Evolutionary conservation across 768 basidiomycete genomes (phyloP), one percentile per base, ranked within the genome.

Genomic region (Collybiopsis luxurians): DNA sequence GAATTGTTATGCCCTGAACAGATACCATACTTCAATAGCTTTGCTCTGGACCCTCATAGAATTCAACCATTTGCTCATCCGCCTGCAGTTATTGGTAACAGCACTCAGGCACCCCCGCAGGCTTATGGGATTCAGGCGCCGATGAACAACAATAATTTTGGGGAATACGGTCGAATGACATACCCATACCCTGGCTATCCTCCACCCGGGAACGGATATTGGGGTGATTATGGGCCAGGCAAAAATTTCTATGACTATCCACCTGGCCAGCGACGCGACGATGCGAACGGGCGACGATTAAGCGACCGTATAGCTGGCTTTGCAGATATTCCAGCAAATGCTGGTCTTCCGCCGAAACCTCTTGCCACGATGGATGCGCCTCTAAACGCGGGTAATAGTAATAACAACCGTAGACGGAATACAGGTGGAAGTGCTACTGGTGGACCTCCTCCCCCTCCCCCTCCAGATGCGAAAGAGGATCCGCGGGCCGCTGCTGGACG

Each of bases 21-120:
- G 94, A 68, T 95, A 58, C 82, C 90, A 36, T 92, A 89, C 71
- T 95, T 94, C 78, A 98, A 98, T 72, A 94, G 90, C 70, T 99
- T 96, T 70, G 93, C 91, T 28, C 84, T 98, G 57, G 97, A 98
- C 75, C 96, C 97, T 55, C 91, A 95, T 64, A 90, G 87, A 61
- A 89, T 97, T 59, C 89, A 90, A 64, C 90, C 91, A 6, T 89
- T 92, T 71, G 80, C 83, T 23, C 90, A 92, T 67, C 85, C 90
- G 58, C 92, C 91, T 56, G 77, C 82, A 43, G 67, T 77, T 23
- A 73, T 80, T 46, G 87, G 87, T n/a, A 86, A 83, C 55, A 80
- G 75, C 59, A 48, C 23, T 7, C 88, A 89, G 68, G 81, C 78
- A 4, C 84, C 89, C 27, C 91, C 91, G 13, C 90, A 93, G 69